Evolutionary conservation across 371 early-diverging fungal genomes (phyloP).

Genomic region (Rhizomucor pusillus): DNA sequence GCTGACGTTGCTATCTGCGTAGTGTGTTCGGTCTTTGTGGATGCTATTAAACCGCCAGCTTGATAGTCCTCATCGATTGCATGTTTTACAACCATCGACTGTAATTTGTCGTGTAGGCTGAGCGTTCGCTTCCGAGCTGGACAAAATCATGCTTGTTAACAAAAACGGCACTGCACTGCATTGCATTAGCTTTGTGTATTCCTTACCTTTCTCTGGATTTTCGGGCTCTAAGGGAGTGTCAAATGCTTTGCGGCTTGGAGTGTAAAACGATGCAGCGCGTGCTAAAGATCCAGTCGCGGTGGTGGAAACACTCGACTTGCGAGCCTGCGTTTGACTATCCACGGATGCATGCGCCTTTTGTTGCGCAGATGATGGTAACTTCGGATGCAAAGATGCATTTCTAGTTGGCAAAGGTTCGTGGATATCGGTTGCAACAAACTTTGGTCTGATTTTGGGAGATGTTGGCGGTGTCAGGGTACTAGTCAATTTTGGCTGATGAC

Average conservation of each 20-base stretch:
- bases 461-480: no score
- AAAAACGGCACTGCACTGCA: background rate
- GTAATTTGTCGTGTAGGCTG: conserved; percentile 21
- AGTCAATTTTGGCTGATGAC: background rate
- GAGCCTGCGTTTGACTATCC: background rate
- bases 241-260: conserved; percentile 8
- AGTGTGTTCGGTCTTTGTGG: background rate
- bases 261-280: conserved; percentile 12
- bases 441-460: background rate
- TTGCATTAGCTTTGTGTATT: background rate
- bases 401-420: conserved; percentile 1
- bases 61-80: conserved; percentile 13
- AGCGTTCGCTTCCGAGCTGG: conserved; percentile 13
- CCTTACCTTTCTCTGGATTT: conserved; percentile 11
- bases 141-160: background rate
- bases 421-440: background rate
- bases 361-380: background rate
- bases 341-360: background rate
- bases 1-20: background rate
- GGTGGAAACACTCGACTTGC: conserved; percentile 8
- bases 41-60: background rate
- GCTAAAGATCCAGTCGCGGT: conserved; percentile 4
- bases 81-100: conserved; percentile 15
- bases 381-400: background rate
- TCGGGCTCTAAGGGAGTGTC: conserved; percentile 10